Percentiles rank a stretch among this genome's conserved stretches.
These are phyloP conservation scores for Myxozyma vanderwaltii DNA, from an alignment of 805 yeast species.

Conservation along the genomic window DNA sequence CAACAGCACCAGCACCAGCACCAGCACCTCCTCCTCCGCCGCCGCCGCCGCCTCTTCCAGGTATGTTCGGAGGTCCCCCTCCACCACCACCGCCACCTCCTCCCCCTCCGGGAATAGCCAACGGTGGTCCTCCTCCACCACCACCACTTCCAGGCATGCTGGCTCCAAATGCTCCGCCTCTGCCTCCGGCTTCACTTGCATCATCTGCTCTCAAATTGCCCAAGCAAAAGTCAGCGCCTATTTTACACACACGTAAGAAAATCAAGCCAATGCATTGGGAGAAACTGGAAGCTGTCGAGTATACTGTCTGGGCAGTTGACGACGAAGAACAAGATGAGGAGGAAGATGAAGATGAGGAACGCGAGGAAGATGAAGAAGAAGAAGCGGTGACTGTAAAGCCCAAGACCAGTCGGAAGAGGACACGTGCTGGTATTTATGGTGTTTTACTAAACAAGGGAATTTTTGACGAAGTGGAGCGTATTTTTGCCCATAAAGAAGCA, in stretches of 20 bases:
- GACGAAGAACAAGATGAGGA: constrained; percentile 21
- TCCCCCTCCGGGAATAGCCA: constrained; percentile 38
- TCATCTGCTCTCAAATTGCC: constrained; percentile 38
- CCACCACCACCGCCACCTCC: constrained; percentile 43
- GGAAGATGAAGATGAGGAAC: constrained; percentile 13
- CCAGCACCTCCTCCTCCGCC: constrained; percentile 25
- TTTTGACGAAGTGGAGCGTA: constrained; percentile 77
- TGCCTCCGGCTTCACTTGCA: constrained; percentile 46
- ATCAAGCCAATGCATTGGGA: constrained; percentile 98
- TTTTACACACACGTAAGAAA: constrained; percentile 69
- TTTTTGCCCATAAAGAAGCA: constrained; percentile 80
- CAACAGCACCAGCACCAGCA: constrained; percentile 22
- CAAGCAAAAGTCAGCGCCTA: constrained; percentile 41
- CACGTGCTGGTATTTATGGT: constrained; percentile 62
- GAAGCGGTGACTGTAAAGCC: constrained; percentile 31
- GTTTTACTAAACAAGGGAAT: constrained; percentile 75
- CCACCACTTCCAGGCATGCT: constrained; percentile 46
- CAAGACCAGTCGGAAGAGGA: constrained; percentile 34
- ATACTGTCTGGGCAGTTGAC: constrained; percentile 74
- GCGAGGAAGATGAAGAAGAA: neutral
- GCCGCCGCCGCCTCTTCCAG: constrained; percentile 24
- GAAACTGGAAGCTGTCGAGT: constrained; percentile 73
- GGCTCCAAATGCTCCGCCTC: constrained; percentile 44
- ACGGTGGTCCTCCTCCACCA: constrained; percentile 42
- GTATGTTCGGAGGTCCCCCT: constrained; percentile 35